Percentiles rank a stretch among this genome's conserved stretches.
phyloP scores from a whole-genome alignment of 1,139 yeast species.

The Kodamaea ohmeri region DNA sequence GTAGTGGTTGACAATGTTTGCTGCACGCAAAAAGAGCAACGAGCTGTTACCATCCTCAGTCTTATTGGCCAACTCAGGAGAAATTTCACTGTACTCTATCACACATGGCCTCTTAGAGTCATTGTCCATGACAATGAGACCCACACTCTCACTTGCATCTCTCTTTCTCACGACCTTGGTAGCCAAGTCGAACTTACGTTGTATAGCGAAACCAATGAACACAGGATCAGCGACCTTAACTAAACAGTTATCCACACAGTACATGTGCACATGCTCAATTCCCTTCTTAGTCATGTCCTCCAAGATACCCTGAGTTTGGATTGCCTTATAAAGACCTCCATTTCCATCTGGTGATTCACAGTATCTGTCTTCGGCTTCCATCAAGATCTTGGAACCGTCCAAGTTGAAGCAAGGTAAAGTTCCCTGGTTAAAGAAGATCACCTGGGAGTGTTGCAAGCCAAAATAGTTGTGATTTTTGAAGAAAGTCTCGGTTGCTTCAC shows the following conservation, averaged over 20 bases:
- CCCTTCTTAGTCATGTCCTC: slow-evolving; percentile 68
- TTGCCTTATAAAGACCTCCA: slow-evolving; percentile 92
- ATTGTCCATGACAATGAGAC: slow-evolving; percentile 77
- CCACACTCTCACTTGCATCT: slow-evolving; percentile 85
- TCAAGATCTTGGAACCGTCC: slow-evolving; percentile 67
- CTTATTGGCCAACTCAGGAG: slow-evolving; percentile 67
- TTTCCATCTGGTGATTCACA: slow-evolving; percentile 97
- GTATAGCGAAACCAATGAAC: slow-evolving; percentile 83
- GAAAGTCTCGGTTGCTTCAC: slow-evolving; percentile 69
- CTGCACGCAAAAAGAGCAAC: slow-evolving; percentile 79
- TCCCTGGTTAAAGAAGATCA: slow-evolving; percentile 89
- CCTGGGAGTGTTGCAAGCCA: slow-evolving; percentile 60
- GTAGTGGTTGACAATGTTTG: slow-evolving; percentile 96
- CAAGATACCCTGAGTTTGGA: slow-evolving; percentile 60
- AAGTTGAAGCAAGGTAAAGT: slow-evolving; percentile 83
- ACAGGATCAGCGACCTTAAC: slow-evolving; percentile 95
- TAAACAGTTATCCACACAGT: slow-evolving; percentile 91
- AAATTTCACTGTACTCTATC: slow-evolving; percentile 91
- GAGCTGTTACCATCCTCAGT: slow-evolving; percentile 46
- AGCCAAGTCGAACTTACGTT: slow-evolving; percentile 66
- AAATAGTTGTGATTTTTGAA: slow-evolving; percentile 63
- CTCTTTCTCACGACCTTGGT: slow-evolving; percentile 95
- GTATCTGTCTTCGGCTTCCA: slow-evolving; percentile 53
- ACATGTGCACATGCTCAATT: slow-evolving; percentile 89
- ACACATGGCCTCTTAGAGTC: slow-evolving; percentile 72